Percentiles rank a stretch among this genome's conserved stretches.
Evolutionary conservation across 306 rosid species (phyloP).

Genomic region (Vicia sativa): DNA sequence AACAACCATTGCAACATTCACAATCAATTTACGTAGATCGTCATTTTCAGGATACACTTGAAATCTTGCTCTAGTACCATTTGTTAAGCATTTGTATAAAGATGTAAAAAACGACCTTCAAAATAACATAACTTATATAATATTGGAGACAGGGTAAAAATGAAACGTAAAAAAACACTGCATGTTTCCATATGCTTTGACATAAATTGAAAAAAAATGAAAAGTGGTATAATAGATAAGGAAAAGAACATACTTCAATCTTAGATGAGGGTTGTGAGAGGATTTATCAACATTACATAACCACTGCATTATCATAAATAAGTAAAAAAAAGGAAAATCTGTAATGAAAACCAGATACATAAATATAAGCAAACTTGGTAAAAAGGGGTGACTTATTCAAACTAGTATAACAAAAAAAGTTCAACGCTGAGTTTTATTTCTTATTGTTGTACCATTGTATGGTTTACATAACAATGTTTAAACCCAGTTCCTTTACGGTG

Average conservation of each 20-base stretch:
- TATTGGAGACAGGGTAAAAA: conserved; percentile 18
- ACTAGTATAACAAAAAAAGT: background rate
- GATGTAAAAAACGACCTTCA: conserved; percentile 82
- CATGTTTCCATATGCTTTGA: too few relatives aligned
- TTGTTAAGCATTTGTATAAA: conserved; percentile 70
- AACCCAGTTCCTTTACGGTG: too few relatives aligned
- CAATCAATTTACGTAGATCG: conserved; percentile 64
- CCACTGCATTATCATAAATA: conserved; percentile 70
- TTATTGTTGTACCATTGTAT: too few relatives aligned
- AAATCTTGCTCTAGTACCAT: conserved; percentile 85
- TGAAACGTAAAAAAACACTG: background rate
- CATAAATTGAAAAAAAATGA: background rate
- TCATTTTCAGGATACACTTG: conserved; percentile 78
- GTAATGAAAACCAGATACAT: too few relatives aligned
- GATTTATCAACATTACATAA: conserved; percentile 94
- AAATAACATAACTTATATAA: background rate
- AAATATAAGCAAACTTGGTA: too few relatives aligned
- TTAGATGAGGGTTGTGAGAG: conserved; percentile 71
- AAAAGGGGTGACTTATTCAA: too few relatives aligned
- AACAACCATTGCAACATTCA: conserved; percentile 66
- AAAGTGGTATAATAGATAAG: conserved; percentile 18
- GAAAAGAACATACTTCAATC: conserved; percentile 72
- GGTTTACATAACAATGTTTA: too few relatives aligned
- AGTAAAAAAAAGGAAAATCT: too few relatives aligned
- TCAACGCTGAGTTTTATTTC: background rate